Base-by-base conservation (phyloP, 345 rosid species). In the Eucalyptus decipiens region DNA sequence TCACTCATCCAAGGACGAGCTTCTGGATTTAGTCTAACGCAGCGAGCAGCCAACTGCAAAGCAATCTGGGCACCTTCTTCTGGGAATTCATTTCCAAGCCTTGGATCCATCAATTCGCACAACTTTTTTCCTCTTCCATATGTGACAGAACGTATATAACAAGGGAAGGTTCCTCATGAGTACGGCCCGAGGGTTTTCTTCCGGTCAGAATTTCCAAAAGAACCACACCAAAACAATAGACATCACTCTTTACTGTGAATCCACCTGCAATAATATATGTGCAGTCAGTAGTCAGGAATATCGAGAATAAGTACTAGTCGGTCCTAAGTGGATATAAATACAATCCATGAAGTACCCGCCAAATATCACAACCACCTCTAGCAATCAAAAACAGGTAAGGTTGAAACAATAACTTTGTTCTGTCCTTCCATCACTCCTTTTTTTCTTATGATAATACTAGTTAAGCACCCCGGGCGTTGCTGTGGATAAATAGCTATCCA, bases 191-290 rank as follows among this genome's bases (percentile, higher is more conserved):
- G n/a, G n/a, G n/a, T n/a, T n/a, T n/a, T n/a, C n/a, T n/a, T n/a
- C n/a, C n/a, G n/a, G n/a, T n/a, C n/a, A n/a, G n/a, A n/a, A n/a
- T n/a, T n/a, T n/a, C n/a, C n/a, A n/a, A n/a, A n/a, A n/a, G n/a
- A n/a, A n/a, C n/a, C n/a, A n/a, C n/a, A n/a, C n/a, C n/a, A n/a
- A n/a, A n/a, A n/a, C n/a, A n/a, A n/a, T n/a, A n/a, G n/a, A n/a
- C n/a, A n/a, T n/a, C n/a, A n/a, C n/a, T 49, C 6, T 15, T 14
- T 15, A 5, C 0, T 49, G 6, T 2, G 51, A 49, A 0, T 0
- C 2, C 93, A 65, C 96, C 97, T 96, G 88, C 32, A 60, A 11
- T 60, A 60, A 14, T 5, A 11, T 5, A 12, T 0, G 16, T 5
- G 67, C 3, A 6, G 16, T 60, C 32, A 60, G 0, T 26, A 80